These are phyloP conservation scores for Schrenkiella parvula DNA, from an alignment of 345 rosid genomes.

Conservation along the genomic window DNA sequence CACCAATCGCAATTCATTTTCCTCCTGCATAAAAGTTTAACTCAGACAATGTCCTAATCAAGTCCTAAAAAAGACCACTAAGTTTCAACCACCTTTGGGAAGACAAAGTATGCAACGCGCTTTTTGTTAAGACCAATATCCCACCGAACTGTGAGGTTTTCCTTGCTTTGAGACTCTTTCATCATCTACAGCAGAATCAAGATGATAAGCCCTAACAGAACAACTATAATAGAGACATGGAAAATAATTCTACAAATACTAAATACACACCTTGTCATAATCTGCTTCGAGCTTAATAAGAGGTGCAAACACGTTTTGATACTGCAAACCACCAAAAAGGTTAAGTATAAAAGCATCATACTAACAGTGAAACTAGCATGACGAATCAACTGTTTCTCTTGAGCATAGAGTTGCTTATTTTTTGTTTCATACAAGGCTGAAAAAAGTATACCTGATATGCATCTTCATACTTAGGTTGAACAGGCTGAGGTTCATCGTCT, in stretches of 20 bases:
- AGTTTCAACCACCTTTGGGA: conserved; percentile 70
- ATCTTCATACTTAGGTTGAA: conserved; percentile 93
- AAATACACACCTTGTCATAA: conserved; percentile 76
- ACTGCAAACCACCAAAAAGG: conserved; percentile 48
- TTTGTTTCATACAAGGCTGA: background rate
- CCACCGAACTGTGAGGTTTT: conserved; percentile 92
- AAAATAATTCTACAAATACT: background rate
- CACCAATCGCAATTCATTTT: conserved; percentile 92
- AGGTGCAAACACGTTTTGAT: conserved; percentile 99
- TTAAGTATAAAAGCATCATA: background rate
- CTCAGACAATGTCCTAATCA: conserved; percentile 15
- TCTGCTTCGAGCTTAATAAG: conserved; percentile 99
- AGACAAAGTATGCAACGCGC: conserved; percentile 88
- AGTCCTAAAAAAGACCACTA: background rate
- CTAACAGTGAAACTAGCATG: background rate
- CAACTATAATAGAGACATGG: background rate
- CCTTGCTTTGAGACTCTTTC: conserved; percentile 99
- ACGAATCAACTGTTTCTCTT: background rate
- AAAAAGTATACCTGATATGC: conserved; percentile 78
- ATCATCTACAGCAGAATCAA: conserved; percentile 62
- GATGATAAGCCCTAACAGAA: conserved; percentile 17
- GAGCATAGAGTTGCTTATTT: background rate
- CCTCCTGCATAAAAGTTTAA: conserved; percentile 59
- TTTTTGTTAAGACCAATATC: conserved; percentile 98
- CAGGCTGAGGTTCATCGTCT: conserved; percentile 98